Conservation (phyloP, 176 grass and related monocot genomes). For the Elymus sibiricus region DNA sequence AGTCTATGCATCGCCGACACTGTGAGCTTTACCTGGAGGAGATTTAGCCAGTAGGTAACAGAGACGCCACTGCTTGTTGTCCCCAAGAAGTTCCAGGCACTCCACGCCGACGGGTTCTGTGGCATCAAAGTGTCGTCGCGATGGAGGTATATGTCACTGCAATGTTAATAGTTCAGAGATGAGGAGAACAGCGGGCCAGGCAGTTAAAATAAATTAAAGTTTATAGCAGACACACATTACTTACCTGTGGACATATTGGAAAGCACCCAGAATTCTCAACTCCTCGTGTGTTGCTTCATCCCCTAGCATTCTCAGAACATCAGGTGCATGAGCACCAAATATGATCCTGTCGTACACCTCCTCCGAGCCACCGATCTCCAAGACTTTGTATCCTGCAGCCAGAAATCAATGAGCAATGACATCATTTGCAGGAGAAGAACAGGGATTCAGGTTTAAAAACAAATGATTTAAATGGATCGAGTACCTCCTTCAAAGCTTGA, state of each 20-base stretch:
- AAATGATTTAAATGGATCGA: background rate
- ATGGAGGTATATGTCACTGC: conserved; percentile 93
- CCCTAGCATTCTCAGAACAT: conserved; percentile 78
- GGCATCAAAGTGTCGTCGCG: conserved; percentile 76
- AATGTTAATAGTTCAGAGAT: background rate
- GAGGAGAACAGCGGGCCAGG: background rate
- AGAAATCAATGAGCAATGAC: background rate
- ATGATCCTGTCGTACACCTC: conserved; percentile 63
- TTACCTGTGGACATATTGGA: conserved; percentile 80
- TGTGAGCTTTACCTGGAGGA: conserved; percentile 60
- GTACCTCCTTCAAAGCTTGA: conserved; percentile 52
- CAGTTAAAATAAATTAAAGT: background rate
- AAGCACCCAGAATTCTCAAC: conserved; percentile 67
- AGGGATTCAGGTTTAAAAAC: background rate
- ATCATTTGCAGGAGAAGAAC: background rate
- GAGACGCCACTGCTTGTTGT: conserved; percentile 54
- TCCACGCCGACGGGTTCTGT: conserved; percentile 72
- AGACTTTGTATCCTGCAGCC: conserved; percentile 46
- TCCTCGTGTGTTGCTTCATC: conserved; percentile 72
- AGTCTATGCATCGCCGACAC: background rate
- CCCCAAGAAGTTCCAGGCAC: conserved; percentile 89
- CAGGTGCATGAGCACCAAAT: conserved; percentile 65
- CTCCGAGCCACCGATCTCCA: conserved; percentile 41
- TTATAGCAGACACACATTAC: background rate
- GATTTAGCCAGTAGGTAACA: conserved; percentile 91